phyloP scores from a whole-genome alignment of 495 filamentous ascomycete species.

The Podospora pseudoanserina region DNA sequence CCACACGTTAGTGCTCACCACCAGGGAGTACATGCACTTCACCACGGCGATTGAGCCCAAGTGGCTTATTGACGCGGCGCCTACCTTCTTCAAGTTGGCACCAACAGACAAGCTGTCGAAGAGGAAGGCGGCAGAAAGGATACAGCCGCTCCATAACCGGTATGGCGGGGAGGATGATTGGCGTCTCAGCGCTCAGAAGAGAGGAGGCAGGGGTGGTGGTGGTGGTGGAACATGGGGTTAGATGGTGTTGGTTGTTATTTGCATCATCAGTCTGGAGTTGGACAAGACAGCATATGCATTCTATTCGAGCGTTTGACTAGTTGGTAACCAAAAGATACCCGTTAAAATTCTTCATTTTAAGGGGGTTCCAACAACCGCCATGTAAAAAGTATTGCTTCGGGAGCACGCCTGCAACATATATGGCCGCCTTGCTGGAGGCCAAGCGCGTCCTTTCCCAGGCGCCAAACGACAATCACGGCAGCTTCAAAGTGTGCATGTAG shows the following conservation, averaged over 20 bases:
- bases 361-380: no score
- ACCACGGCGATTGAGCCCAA: slow-evolving; percentile 92
- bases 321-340: neutral
- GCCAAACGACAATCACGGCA: no score
- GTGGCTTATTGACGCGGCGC: slow-evolving; percentile 84
- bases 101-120: slow-evolving; percentile 84
- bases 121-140: slow-evolving; percentile 88
- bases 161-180: slow-evolving; percentile 86
- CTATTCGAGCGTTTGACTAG: neutral
- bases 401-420: no score
- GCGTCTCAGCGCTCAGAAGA: slow-evolving; percentile 84
- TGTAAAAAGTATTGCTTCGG: no score
- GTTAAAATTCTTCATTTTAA: neutral
- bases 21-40: slow-evolving; percentile 96
- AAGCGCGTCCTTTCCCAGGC: no score
- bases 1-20: slow-evolving; percentile 81
- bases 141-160: slow-evolving; percentile 90
- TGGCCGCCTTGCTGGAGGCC: no score
- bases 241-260: neutral
- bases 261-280: neutral
- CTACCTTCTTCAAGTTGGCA: slow-evolving; percentile 97
- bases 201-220: slow-evolving; percentile 82
- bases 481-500: neutral
- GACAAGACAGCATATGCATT: neutral
- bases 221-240: slow-evolving; percentile 92